Conservation (phyloP, 192 early-diverging fungal genomes). For the Geranomyces variabilis region DNA sequence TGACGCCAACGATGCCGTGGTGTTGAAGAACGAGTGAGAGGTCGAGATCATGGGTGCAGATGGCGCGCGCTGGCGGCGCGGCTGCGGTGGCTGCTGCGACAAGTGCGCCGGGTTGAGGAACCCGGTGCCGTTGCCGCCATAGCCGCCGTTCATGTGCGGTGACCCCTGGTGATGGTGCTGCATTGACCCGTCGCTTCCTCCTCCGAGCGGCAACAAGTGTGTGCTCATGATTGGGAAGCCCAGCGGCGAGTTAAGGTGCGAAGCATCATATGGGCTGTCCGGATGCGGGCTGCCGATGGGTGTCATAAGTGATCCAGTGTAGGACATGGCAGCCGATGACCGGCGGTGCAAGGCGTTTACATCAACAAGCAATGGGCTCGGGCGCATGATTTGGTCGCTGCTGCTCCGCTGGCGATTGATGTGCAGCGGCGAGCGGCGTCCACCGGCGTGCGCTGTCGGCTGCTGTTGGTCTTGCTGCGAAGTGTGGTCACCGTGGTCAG, state of each 20-base stretch:
- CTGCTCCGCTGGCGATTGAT: constrained; percentile 16
- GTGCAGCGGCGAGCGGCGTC: not conserved
- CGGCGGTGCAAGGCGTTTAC: not conserved
- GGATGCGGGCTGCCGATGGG: constrained; percentile 11
- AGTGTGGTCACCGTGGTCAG: not conserved
- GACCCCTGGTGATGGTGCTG: not conserved
- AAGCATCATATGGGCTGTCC: constrained; percentile 1
- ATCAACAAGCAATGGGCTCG: constrained; percentile 8
- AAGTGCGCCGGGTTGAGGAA: constrained; percentile 27
- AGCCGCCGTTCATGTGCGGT: not conserved
- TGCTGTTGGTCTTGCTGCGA: not conserved
- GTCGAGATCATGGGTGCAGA: constrained; percentile 20
- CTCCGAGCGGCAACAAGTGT: not conserved
- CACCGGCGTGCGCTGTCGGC: not conserved
- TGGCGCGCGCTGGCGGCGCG: constrained; percentile 17
- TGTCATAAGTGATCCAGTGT: constrained; percentile 6
- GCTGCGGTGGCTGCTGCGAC: not conserved
- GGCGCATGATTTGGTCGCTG: constrained; percentile 22
- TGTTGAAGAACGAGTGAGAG: constrained; percentile 1
- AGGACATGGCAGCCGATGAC: constrained; percentile 8
- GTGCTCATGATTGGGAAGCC: not conserved
- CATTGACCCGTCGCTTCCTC: not conserved
- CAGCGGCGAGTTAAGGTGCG: not conserved
- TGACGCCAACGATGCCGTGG: not conserved
- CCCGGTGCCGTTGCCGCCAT: constrained; percentile 10